Base-by-base conservation (phyloP, 78 protist species). In the Polysphondylium violaceum region DNA sequence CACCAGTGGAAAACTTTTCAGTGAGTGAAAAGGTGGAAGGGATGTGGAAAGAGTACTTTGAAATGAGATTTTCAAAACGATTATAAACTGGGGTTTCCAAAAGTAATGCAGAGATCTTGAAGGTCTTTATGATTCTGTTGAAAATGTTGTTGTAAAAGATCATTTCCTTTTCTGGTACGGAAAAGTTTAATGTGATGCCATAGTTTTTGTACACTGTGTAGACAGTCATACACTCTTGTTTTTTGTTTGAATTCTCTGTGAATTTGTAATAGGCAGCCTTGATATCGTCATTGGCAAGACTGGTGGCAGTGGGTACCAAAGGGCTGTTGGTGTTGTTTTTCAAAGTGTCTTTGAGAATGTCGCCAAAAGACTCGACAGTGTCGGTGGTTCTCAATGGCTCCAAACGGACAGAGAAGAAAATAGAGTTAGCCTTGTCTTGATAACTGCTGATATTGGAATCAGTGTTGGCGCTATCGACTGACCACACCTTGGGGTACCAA, bases 401-500 rank as follows among this genome's bases (percentile, higher is more conserved):
- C 33, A 65, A 31, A 38, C 40, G 55, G 40, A 65, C 73, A 2
- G 7, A 23, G 33, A 65, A 65, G 33, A 27, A 19, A 16, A 65
- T n/a, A 38, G 33, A n/a, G 40, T 65, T 65, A 29, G 73, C 23
- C 19, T 31, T n/a, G 23, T 65, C 73, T 65, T 17, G 33, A 65
- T 65, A 65, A 38, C 36, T 27, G 21, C n/a, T 36, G 33, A 25
- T 38, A 38, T 65, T 35, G 41, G 0, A 9, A 27, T 56, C 36
- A 21, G 41, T 65, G 33, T 65, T 0, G 73, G 33, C 16, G 35
- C 12, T 38, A 23, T 65, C n/a, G n/a, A n/a, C n/a, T n/a, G n/a
- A n/a, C 73, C 73, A 65, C 7, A 9, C 23, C 5, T 65, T 65
- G 33, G 73, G 73, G 33, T n/a, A 27, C 73, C 73, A 65, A 65